Percentiles rank a stretch among this genome's conserved stretches.
phyloP scores from a whole-genome alignment of 768 basidiomycete genomes.

The Hericium rajendrae region DNA sequence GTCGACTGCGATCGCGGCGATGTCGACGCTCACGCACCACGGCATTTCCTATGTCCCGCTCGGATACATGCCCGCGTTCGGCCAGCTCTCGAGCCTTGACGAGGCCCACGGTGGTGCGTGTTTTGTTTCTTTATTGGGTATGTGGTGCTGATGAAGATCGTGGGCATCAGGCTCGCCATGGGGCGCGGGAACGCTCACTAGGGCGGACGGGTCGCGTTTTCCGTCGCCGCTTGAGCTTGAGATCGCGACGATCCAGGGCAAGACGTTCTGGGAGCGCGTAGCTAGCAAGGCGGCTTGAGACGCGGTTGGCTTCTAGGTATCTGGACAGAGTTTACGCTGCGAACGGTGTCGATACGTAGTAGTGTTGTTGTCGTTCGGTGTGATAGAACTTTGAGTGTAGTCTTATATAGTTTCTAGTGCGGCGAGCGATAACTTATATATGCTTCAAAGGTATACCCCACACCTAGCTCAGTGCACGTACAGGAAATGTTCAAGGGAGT shows the following conservation, averaged over 20 bases:
- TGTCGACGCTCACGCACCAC: constrained; percentile 61
- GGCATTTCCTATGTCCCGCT: constrained; percentile 63
- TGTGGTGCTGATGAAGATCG: neutral
- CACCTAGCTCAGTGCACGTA: too few relatives aligned
- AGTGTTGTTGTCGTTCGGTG: too few relatives aligned
- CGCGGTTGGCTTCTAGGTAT: too few relatives aligned
- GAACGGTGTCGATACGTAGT: too few relatives aligned
- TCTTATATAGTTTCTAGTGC: too few relatives aligned
- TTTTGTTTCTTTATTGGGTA: neutral
- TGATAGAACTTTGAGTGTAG: too few relatives aligned
- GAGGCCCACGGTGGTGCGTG: constrained; percentile 39
- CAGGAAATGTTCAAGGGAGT: too few relatives aligned
- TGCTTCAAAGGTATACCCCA: too few relatives aligned
- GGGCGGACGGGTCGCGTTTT: constrained; percentile 31
- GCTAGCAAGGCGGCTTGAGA: neutral
- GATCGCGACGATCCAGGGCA: constrained; percentile 19
- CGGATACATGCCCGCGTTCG: constrained; percentile 36
- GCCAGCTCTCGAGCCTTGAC: constrained; percentile 28
- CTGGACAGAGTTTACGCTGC: too few relatives aligned
- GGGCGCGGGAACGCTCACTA: constrained; percentile 64
- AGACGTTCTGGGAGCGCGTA: constrained; percentile 1
- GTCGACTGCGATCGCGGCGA: constrained; percentile 36
- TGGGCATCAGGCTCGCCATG: constrained; percentile 55
- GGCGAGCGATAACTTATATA: too few relatives aligned
- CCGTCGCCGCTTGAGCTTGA: constrained; percentile 39